These are phyloP conservation scores for Solanum ahanhuiri DNA, from an alignment of 257 asterid genomes.

Conservation along the genomic window DNA sequence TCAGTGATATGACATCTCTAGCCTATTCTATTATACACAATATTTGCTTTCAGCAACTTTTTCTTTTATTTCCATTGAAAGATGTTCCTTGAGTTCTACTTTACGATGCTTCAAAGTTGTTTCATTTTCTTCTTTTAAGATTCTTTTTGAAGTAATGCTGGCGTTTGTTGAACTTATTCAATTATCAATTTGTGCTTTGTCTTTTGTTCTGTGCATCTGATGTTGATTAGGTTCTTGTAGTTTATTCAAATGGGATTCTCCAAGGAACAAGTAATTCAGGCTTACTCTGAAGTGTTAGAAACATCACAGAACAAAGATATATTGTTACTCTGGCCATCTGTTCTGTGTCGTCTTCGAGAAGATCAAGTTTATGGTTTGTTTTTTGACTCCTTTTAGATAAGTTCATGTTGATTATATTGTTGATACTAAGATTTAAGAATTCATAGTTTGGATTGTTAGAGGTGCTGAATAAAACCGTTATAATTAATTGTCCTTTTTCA, in stretches of 20 bases:
- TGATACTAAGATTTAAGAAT: not conserved
- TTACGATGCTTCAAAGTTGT: constrained; percentile 8
- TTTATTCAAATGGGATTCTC: constrained; percentile 56
- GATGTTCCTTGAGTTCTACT: not conserved
- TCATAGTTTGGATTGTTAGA: not conserved
- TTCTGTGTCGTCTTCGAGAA: constrained; percentile 56
- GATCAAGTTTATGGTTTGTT: constrained; percentile 51
- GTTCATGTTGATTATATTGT: not conserved
- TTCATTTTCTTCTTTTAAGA: not conserved
- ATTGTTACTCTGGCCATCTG: constrained; percentile 53
- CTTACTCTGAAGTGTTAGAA: constrained; percentile 39
- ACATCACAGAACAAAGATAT: constrained; percentile 40
- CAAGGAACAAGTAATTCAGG: constrained; percentile 36
- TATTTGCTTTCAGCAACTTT: not conserved
- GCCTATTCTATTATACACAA: not conserved
- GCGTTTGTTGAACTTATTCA: not conserved
- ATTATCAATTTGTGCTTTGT: constrained; percentile 5
- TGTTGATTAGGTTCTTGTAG: constrained; percentile 24
- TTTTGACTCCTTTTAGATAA: not conserved
- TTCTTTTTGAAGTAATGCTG: not conserved
- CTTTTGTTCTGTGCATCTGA: not conserved
- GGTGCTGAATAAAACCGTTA: not conserved
- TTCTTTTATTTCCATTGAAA: not conserved
- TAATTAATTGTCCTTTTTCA: not conserved
- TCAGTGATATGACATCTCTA: not conserved